phyloP scores from a whole-genome alignment of 495 filamentous ascomycete genomes.

The Aspergillus avenaceus region DNA sequence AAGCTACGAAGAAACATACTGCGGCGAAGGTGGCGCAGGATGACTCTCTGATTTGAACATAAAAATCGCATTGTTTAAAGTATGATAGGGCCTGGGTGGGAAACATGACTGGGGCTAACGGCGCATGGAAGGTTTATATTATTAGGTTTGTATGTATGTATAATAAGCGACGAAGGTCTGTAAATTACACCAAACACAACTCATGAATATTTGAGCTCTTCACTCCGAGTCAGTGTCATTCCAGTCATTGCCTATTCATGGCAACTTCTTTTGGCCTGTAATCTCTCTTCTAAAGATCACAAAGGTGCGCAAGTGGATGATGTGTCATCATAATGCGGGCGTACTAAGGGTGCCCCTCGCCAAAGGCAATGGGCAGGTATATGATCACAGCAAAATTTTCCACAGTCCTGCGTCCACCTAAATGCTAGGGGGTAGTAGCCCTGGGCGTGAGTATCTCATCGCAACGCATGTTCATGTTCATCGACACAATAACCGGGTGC shows the following conservation, averaged over 20 bases:
- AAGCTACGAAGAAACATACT: slow-evolving; percentile 31
- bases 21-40: neutral
- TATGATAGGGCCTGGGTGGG: neutral
- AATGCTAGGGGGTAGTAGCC: no score
- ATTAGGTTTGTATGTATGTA: slow-evolving; percentile 22
- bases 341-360: no score
- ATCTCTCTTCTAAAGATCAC: no score
- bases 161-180: slow-evolving; percentile 5
- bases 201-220: slow-evolving; percentile 14
- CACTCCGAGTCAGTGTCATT: slow-evolving; percentile 11
- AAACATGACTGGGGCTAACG: neutral
- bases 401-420: no score
- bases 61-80: neutral
- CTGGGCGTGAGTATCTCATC: no score
- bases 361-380: no score
- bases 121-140: neutral
- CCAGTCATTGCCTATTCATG: neutral
- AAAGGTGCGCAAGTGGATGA: no score
- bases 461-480: no score
- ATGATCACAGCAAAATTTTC: no score
- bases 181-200: slow-evolving; percentile 9
- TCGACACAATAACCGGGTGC: no score
- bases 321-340: no score
- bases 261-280: no score
- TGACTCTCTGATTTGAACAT: neutral